A percentile compares a stretch with the other conserved stretches of the same genome.
Evolutionary conservation across 140 eudicot genomes (phyloP).

Genomic region (Ambrosia hybrid): DNA sequence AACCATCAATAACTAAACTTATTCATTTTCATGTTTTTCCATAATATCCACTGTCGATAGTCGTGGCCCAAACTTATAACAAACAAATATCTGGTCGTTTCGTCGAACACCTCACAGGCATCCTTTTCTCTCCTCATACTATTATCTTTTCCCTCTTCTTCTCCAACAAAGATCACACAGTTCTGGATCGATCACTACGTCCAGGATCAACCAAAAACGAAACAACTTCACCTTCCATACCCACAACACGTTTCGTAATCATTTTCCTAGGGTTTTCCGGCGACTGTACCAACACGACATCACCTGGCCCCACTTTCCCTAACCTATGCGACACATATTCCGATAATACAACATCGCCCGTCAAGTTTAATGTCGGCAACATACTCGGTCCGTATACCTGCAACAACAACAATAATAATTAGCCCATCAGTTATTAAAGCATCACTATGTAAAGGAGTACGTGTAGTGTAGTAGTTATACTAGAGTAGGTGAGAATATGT

Average conservation of each 20-base stretch:
- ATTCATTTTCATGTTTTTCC: no score
- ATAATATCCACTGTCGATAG: no score
- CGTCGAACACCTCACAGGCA: no score
- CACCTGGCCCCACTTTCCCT: conserved; percentile 76
- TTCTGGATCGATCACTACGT: conserved; percentile 38
- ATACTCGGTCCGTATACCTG: conserved; percentile 92
- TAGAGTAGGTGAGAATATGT: conserved; percentile 66
- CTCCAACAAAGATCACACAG: no score
- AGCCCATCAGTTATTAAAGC: no score
- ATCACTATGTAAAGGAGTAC: neutral
- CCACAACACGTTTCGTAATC: conserved; percentile 74
- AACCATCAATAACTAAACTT: no score
- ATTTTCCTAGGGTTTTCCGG: conserved; percentile 81
- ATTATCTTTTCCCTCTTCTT: no score
- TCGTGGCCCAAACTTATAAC: no score
- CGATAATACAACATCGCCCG: conserved; percentile 73
- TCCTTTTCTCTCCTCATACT: no score
- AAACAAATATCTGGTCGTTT: no score
- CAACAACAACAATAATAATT: neutral
- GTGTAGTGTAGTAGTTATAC: conserved; percentile 30
- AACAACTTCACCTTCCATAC: conserved; percentile 77
- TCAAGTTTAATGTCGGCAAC: conserved; percentile 83
- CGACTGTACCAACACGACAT: conserved; percentile 62
- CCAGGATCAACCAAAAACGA: conserved; percentile 52
- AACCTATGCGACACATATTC: conserved; percentile 62